Evolutionary conservation across 495 filamentous ascomycete species (phyloP).

Genomic region (Penicillium nucicola): DNA sequence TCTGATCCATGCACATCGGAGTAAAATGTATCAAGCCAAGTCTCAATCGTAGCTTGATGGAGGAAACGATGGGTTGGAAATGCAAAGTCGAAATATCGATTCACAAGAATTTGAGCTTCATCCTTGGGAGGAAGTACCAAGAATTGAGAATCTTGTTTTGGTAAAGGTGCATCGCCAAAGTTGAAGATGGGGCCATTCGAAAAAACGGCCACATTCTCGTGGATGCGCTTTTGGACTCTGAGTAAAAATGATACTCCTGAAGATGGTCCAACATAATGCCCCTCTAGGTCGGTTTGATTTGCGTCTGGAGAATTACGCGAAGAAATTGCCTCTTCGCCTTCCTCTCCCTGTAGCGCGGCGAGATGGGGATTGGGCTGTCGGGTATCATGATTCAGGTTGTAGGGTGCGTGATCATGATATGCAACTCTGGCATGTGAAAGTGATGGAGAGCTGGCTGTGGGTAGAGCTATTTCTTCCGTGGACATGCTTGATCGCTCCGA

Average conservation of each 20-base stretch:
- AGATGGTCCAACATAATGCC: slow-evolving; percentile 34
- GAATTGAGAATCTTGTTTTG: slow-evolving; percentile 19
- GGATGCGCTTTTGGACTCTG: slow-evolving; percentile 27
- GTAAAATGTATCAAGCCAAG: slow-evolving; percentile 22
- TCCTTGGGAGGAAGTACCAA: slow-evolving; percentile 20
- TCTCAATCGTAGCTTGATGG: slow-evolving; percentile 16
- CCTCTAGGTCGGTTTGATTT: slow-evolving; percentile 30
- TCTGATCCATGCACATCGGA: slow-evolving; percentile 2
- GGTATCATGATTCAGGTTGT: not conserved
- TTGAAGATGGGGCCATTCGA: slow-evolving; percentile 24
- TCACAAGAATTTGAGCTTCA: slow-evolving; percentile 19
- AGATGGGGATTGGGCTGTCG: not conserved
- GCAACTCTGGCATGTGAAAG: not conserved
- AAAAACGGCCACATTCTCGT: slow-evolving; percentile 20
- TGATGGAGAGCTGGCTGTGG: not conserved
- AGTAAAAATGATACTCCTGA: slow-evolving; percentile 33
- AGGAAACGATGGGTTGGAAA: slow-evolving; percentile 36
- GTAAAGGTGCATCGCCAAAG: slow-evolving; percentile 29
- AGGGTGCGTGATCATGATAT: not conserved
- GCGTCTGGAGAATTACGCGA: slow-evolving; percentile 27
- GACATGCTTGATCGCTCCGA: not conserved
- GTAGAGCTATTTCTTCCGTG: not conserved
- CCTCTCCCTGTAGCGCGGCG: not conserved
- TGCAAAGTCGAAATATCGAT: slow-evolving; percentile 33
- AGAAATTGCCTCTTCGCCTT: not conserved